These are phyloP conservation scores for Chernovozyma sophiae-reginae DNA, from an alignment of 1,139 yeast species.

Conservation along the genomic window DNA sequence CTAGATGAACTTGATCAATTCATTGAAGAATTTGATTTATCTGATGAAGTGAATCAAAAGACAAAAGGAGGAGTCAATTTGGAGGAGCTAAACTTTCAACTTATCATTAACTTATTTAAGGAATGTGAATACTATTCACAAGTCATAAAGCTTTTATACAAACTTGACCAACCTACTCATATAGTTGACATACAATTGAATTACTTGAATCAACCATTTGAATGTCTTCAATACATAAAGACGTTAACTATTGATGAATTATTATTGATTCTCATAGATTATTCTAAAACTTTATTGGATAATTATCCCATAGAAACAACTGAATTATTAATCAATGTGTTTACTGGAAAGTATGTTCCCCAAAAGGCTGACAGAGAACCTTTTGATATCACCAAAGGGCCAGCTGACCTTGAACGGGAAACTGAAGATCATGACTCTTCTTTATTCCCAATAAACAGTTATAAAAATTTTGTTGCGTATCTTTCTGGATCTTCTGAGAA, in stretches of 20 bases:
- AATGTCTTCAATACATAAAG: constrained; percentile 64
- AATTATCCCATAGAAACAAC: constrained; percentile 78
- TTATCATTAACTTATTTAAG: constrained; percentile 68
- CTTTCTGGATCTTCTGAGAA: constrained; percentile 32
- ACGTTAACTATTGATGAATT: constrained; percentile 77
- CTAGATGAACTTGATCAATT: constrained; percentile 56
- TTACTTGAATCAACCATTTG: constrained; percentile 59
- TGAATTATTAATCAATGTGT: constrained; percentile 73
- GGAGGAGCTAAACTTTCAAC: constrained; percentile 59
- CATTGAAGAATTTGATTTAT: constrained; percentile 40
- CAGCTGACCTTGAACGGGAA: not conserved
- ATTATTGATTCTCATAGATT: constrained; percentile 62
- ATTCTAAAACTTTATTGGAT: constrained; percentile 63
- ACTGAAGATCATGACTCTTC: not conserved
- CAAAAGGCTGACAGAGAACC: constrained; percentile 11
- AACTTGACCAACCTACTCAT: constrained; percentile 66
- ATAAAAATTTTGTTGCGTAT: constrained; percentile 65
- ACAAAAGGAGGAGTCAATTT: constrained; percentile 14
- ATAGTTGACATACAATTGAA: constrained; percentile 75
- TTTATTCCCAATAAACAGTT: constrained; percentile 50
- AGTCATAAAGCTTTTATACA: constrained; percentile 69
- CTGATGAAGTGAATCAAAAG: constrained; percentile 10
- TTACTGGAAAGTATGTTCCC: constrained; percentile 79
- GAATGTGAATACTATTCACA: constrained; percentile 70
- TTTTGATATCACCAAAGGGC: constrained; percentile 3